These are phyloP conservation scores for Poa annua DNA, from an alignment of 176 grass and related monocot genomes.

Conservation along the genomic window DNA sequence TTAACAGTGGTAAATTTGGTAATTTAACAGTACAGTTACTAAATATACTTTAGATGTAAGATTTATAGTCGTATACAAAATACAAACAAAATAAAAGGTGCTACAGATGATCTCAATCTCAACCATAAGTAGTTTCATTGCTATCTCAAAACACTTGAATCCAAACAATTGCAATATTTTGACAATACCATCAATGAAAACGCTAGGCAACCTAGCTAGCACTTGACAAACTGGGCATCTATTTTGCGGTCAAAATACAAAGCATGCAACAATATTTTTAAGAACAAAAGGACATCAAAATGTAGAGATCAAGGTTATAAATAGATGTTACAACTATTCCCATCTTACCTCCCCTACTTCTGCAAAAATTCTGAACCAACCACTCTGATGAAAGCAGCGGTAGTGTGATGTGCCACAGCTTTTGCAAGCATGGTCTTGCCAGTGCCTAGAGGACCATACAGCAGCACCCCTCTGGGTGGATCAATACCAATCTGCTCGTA, in stretches of 20 bases:
- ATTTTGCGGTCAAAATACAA: neutral
- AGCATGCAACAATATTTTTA: neutral
- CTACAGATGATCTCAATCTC: neutral
- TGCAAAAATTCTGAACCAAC: slow-evolving; percentile 97
- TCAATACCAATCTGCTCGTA: slow-evolving; percentile 99
- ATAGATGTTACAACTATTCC: neutral
- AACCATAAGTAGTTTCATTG: neutral
- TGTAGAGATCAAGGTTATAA: neutral
- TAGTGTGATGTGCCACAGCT: slow-evolving; percentile 92
- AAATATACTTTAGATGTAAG: neutral
- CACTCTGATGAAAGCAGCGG: slow-evolving; percentile 92
- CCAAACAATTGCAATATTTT: neutral
- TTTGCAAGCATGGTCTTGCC: slow-evolving; percentile 99
- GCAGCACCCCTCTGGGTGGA: slow-evolving; percentile 90
- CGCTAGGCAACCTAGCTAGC: neutral
- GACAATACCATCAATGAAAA: neutral
- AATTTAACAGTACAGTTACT: neutral
- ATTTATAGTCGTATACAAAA: neutral
- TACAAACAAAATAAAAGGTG: neutral
- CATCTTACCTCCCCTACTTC: slow-evolving; percentile 91
- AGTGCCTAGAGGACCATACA: slow-evolving; percentile 91
- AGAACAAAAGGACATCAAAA: neutral
- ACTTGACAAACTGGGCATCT: neutral
- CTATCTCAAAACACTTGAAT: neutral
- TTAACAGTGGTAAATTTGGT: neutral